phyloP scores from a whole-genome alignment of 225 moss, liverwort and hornwort species.

The Asterella californica region DNA sequence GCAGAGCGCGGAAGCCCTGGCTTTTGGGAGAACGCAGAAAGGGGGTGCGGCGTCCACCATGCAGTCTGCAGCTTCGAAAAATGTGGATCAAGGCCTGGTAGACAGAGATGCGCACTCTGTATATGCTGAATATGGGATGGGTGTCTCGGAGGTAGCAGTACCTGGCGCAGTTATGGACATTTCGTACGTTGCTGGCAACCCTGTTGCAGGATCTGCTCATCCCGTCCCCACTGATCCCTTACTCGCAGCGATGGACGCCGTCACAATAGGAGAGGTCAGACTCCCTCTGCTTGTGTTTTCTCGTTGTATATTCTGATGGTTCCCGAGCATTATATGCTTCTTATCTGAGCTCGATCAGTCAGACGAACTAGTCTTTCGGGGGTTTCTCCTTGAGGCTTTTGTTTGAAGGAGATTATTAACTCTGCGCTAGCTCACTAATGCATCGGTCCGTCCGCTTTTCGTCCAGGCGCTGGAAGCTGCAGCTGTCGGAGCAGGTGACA shows the following conservation, averaged over 20 bases:
- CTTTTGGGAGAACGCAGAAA: conserved; percentile 64
- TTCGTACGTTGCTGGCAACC: conserved; percentile 56
- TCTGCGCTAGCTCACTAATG: neutral
- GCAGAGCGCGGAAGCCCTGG: conserved; percentile 73
- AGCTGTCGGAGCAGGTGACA: conserved; percentile 68
- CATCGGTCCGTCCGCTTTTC: neutral
- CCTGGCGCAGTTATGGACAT: conserved; percentile 64
- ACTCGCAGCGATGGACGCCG: conserved; percentile 39
- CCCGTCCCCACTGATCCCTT: conserved; percentile 52
- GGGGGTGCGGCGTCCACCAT: conserved; percentile 66
- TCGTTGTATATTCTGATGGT: too few species aligned
- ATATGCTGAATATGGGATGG: conserved; percentile 59
- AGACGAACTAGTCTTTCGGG: too few species aligned
- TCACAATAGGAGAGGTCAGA: conserved; percentile 81
- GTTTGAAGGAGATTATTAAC: neutral
- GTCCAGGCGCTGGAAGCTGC: conserved; percentile 68
- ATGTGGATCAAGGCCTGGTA: conserved; percentile 45
- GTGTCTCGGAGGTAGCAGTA: conserved; percentile 48
- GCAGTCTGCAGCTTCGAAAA: conserved; percentile 68
- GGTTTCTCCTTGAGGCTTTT: too few species aligned
- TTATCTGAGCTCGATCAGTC: too few species aligned
- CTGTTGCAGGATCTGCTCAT: conserved; percentile 37
- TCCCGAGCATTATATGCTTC: too few species aligned
- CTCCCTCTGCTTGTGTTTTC: neutral
- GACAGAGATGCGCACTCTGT: conserved; percentile 48